Percentiles rank a stretch among this genome's conserved stretches.
phyloP scores from a whole-genome alignment of 495 filamentous ascomycete species.

The Rusavskia elegans region DNA sequence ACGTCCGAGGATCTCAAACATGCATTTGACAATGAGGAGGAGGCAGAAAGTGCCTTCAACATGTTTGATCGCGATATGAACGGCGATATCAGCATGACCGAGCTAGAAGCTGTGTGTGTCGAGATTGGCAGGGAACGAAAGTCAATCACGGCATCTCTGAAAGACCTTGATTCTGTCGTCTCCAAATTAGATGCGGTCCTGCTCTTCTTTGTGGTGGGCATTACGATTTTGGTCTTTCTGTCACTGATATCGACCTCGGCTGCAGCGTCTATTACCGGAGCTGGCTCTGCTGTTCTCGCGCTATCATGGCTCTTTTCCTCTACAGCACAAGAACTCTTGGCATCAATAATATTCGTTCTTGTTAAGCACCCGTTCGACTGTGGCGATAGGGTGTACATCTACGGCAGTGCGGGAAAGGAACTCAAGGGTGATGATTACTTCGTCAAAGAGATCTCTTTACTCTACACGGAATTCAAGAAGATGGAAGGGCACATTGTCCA shows the following conservation, averaged over 20 bases:
- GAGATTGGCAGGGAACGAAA: slow-evolving; percentile 93
- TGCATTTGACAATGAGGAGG: slow-evolving; percentile 72
- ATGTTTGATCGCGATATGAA: slow-evolving; percentile 98
- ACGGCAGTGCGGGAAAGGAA: slow-evolving; percentile 68
- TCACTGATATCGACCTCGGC: slow-evolving; percentile 81
- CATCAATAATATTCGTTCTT: slow-evolving; percentile 88
- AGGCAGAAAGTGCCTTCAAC: slow-evolving; percentile 78
- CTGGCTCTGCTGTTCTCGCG: slow-evolving; percentile 64
- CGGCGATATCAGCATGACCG: slow-evolving; percentile 91
- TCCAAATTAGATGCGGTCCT: slow-evolving; percentile 77
- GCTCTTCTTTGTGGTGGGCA: slow-evolving; percentile 66
- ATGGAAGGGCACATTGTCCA: slow-evolving; percentile 94
- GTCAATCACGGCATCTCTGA: slow-evolving; percentile 82
- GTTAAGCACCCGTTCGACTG: slow-evolving; percentile 98
- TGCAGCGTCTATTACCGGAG: slow-evolving; percentile 68
- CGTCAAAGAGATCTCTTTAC: slow-evolving; percentile 83
- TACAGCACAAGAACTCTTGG: slow-evolving; percentile 85
- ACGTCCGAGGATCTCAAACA: slow-evolving; percentile 57
- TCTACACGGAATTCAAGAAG: slow-evolving; percentile 97
- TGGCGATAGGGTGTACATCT: slow-evolving; percentile 81
- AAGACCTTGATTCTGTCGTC: slow-evolving; percentile 93
- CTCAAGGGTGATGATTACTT: slow-evolving; percentile 85
- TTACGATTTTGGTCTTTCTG: slow-evolving; percentile 71
- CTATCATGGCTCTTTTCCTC: slow-evolving; percentile 84
- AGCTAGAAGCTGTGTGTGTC: slow-evolving; percentile 82